Evolutionary conservation across 139 green algal genomes (phyloP), one percentile per base, ranked within the genome.

Genomic region (Coccomyxa sp.): DNA sequence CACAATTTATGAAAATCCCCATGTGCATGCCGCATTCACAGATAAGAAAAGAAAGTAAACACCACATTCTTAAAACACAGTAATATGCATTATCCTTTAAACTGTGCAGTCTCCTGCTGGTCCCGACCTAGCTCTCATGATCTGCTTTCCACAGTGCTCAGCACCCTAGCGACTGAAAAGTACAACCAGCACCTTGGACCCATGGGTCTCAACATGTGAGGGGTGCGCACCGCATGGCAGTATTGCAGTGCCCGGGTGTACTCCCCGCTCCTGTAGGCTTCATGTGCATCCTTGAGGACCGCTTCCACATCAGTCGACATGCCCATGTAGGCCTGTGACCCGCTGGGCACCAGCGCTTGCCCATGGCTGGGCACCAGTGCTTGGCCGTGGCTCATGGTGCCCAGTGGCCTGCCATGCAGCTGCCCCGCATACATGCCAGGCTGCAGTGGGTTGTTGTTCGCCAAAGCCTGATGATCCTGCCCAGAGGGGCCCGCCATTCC

Each of bases 161-260:
- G 13, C 63, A 77, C 28, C 67, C 63, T 78, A 14, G 38, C 7
- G 30, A n/a, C 30, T 23, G 17, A 13, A 15, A 63, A 1, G 23
- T 30, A 81, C 25, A 17, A n/a, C 13, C 3, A 63, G 45, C 16
- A 81, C 3, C 77, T 30, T n/a, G 30, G 30, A 67, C 28, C 15
- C 14, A 3, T 1, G 9, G 12, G 4, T 30, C 31, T 17, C 38
- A 58, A 38, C 10, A 11, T 76, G 23, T 45, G 28, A 7, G 51
- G 51, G 31, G 68, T 18, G 16, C 87, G 77, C 81, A 93, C 90
- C 82, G 88, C 82, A 77, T 92, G 88, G 79, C 91, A 95, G 25
- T 92, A 86, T 57, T 88, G 81, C 45, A 95, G 76, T 16, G 89
- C 86, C 21, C 77, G 79, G 30, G 58, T 85, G 71, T 92, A 94